Evolutionary conservation across 257 asterid genomes (phyloP), one percentile per base, ranked within the genome.

Genomic region (Paraleonurus japonicus): DNA sequence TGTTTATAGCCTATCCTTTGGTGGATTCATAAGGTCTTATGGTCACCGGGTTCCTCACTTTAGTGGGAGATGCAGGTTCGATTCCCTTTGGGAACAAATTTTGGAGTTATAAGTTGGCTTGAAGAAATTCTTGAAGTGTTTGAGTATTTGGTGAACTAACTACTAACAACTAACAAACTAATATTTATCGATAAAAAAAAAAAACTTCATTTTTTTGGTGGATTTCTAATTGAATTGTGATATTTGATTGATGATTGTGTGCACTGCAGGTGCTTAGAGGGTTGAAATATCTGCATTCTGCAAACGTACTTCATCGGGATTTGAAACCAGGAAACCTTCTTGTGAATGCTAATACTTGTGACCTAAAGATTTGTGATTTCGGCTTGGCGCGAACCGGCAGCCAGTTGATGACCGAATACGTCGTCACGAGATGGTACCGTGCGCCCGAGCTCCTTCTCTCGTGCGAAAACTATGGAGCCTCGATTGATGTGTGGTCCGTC

Each of bases 381-480:
- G 83, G 86, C 3, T 57, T 81, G 4, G 86, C 86, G 12, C 62
- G 86, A n/a, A 81, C 83, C 0, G 15, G 17, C 32, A 77, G 83
- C 3, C 81, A 69, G 19, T 22, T 81, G 65, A 81, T 81, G 85
- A 81, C 83, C 0, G 83, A 78, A 53, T 81, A 81, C 48, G 86
- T 81, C 1, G 86, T 82, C 72, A 82, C 83, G 1, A 51, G 86
- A 63, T 78, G 86, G 83, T 82, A 82, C 45, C 83, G 86, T 54
- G 86, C 81, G 10, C 86, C 83, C 0, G 86, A 82, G 75, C 81
- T 82, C 13, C 86, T 82, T 16, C 83, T 82, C 15, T 81, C 86
- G 2, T 81, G 81, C 23, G 83, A 78, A 67, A 71, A 75, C 6
- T 78, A 82, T 10, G 83, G 86, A 54, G 53, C 81, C 66, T 75